Conservation (phyloP, 164 flowering plant species). For the Tetrastigma voinierianum region DNA sequence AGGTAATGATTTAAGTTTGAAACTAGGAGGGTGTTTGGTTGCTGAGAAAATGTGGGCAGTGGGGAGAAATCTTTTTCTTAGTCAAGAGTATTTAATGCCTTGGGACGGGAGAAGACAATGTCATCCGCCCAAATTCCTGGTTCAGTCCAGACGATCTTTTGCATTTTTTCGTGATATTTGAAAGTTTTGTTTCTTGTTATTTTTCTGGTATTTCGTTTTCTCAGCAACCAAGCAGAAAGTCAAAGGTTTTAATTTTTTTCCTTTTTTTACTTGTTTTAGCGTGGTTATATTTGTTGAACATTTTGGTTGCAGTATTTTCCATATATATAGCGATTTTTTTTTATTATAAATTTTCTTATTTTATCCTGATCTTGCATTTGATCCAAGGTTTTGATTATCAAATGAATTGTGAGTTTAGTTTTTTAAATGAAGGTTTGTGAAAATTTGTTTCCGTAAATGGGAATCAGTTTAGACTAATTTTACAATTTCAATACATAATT, state of each 20-base stretch:
- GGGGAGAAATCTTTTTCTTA: neutral
- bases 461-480: too few relatives aligned
- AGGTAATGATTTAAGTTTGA: slow-evolving; percentile 33
- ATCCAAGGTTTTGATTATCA: too few relatives aligned
- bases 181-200: neutral
- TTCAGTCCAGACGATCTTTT: neutral
- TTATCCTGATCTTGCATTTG: too few relatives aligned
- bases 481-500: too few relatives aligned
- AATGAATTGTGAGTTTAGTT: too few relatives aligned
- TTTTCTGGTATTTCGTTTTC: neutral
- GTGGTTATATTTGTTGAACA: too few relatives aligned
- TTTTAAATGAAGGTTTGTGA: too few relatives aligned
- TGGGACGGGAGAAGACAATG: neutral
- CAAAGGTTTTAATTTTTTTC: neutral
- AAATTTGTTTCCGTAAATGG: too few relatives aligned
- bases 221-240: slow-evolving; percentile 1
- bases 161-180: neutral
- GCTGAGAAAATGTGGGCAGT: slow-evolving; percentile 17
- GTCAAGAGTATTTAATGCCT: neutral
- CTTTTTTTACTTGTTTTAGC: neutral
- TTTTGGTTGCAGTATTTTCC: too few relatives aligned
- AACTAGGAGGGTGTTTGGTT: slow-evolving; percentile 16
- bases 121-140: neutral
- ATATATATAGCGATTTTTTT: too few relatives aligned
- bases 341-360: too few relatives aligned